phyloP scores from a whole-genome alignment of 176 grass and related monocot genomes.

The Olyra latifolia region DNA sequence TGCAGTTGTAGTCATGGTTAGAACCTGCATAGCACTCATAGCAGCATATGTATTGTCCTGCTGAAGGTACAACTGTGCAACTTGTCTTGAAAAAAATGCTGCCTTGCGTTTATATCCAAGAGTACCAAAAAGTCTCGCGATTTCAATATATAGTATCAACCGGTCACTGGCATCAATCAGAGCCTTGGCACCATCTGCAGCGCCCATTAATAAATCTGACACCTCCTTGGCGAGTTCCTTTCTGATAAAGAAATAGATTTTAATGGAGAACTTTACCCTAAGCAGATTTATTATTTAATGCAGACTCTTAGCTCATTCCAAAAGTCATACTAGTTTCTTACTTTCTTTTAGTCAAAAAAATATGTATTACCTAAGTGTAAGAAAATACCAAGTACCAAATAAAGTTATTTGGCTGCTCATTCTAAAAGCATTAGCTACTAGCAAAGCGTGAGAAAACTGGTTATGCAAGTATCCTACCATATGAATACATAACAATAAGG shows the following conservation, averaged over 20 bases:
- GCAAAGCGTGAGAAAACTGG: neutral
- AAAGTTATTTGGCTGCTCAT: neutral
- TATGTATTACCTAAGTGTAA: neutral
- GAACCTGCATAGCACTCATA: conserved; percentile 96
- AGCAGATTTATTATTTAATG: conserved; percentile 5
- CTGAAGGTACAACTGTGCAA: conserved; percentile 95
- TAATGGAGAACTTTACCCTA: neutral
- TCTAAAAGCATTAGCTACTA: conserved; percentile 14
- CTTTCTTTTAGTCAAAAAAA: neutral
- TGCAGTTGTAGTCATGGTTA: conserved; percentile 83
- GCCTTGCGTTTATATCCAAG: conserved; percentile 95
- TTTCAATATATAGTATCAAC: conserved; percentile 92
- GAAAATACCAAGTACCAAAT: neutral
- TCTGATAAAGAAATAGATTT: conserved; percentile 44
- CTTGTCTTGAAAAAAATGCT: conserved; percentile 98
- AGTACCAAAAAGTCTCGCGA: conserved; percentile 90
- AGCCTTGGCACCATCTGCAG: conserved; percentile 97
- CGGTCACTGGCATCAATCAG: conserved; percentile 95
- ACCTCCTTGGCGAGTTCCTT: conserved; percentile 86
- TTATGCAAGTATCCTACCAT: conserved; percentile 4
- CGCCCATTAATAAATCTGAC: conserved; percentile 92
- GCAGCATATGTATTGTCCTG: conserved; percentile 91
- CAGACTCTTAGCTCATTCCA: conserved; percentile 23
- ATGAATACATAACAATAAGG: conserved; percentile 7
- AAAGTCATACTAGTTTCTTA: neutral